Percentiles rank a stretch among this genome's conserved stretches.
Conservation (phyloP, 1,284 basidiomycete genomes). For the Sphaerobolus stellatus region DNA sequence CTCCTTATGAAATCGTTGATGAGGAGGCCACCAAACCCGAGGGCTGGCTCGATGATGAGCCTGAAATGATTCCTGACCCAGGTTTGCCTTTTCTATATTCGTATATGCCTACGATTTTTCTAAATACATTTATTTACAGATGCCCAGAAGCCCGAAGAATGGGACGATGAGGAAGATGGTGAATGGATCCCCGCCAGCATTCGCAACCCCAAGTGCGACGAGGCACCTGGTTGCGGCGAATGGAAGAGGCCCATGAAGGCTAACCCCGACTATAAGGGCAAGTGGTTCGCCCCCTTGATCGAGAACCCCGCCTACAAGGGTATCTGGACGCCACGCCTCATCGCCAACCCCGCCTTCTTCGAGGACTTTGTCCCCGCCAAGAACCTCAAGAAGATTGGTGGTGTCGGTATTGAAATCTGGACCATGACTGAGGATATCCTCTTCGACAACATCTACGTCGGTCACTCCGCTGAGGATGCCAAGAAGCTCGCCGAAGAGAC, state of each 20-base stretch:
- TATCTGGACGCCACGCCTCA: conserved; percentile 89
- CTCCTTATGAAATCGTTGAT: conserved; percentile 88
- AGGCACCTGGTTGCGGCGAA: conserved; percentile 90
- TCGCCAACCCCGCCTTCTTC: conserved; percentile 90
- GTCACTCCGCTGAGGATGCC: conserved; percentile 83
- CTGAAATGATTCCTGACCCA: conserved; percentile 82
- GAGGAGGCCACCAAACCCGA: conserved; percentile 87
- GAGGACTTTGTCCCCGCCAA: conserved; percentile 87
- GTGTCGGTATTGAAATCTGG: conserved; percentile 97
- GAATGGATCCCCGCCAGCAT: conserved; percentile 94
- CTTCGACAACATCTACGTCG: conserved; percentile 93
- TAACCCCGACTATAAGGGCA: conserved; percentile 94
- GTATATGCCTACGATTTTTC: background rate
- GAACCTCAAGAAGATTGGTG: conserved; percentile 82
- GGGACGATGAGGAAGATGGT: conserved; percentile 99
- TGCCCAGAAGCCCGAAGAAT: conserved; percentile 97
- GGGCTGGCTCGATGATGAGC: conserved; percentile 94
- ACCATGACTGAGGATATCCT: conserved; percentile 98
- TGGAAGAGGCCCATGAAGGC: conserved; percentile 89
- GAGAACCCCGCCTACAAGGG: conserved; percentile 99
- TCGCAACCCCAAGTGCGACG: conserved; percentile 86
- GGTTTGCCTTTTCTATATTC: conserved; percentile 39
- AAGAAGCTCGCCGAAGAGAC: conserved; percentile 80
- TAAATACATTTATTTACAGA: conserved; percentile 43
- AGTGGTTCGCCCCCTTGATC: conserved; percentile 92